Evolutionary conservation across 768 basidiomycete species (phyloP).

Genomic region (Termitomyces sp.): DNA sequence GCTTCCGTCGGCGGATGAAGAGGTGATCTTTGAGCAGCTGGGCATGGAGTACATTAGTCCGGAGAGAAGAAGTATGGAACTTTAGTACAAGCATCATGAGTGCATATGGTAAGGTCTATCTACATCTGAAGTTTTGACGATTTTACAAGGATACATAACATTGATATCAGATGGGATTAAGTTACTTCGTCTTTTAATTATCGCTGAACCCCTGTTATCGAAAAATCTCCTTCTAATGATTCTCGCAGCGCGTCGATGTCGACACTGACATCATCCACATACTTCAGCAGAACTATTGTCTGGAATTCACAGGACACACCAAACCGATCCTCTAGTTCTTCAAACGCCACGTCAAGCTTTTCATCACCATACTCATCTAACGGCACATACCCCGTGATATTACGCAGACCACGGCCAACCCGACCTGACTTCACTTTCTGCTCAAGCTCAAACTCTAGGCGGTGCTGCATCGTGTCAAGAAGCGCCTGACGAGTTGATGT

Average conservation of each 20-base stretch:
- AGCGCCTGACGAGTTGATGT: neutral
- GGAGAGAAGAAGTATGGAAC: slow-evolving; percentile 16
- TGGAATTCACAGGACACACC: neutral
- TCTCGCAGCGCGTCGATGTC: neutral
- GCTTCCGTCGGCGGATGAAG: slow-evolving; percentile 35
- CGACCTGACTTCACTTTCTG: neutral
- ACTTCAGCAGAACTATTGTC: neutral
- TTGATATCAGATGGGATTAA: too few relatives aligned
- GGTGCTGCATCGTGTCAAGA: neutral
- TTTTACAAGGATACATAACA: too few relatives aligned
- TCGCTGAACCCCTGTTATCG: neutral
- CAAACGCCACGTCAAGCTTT: neutral
- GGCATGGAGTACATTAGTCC: slow-evolving; percentile 37
- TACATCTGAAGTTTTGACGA: neutral
- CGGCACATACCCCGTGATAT: neutral
- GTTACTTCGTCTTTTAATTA: too few relatives aligned
- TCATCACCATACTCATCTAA: neutral
- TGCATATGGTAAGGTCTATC: neutral
- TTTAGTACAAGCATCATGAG: neutral
- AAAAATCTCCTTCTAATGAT: neutral
- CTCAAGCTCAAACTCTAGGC: neutral
- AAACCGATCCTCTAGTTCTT: neutral
- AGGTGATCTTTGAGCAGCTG: slow-evolving; percentile 36
- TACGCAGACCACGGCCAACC: neutral
- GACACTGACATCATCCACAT: neutral